Evolutionary conservation across 2,329 filamentous ascomycete genomes (phyloP).

Genomic region (Xylariaceae sp.): DNA sequence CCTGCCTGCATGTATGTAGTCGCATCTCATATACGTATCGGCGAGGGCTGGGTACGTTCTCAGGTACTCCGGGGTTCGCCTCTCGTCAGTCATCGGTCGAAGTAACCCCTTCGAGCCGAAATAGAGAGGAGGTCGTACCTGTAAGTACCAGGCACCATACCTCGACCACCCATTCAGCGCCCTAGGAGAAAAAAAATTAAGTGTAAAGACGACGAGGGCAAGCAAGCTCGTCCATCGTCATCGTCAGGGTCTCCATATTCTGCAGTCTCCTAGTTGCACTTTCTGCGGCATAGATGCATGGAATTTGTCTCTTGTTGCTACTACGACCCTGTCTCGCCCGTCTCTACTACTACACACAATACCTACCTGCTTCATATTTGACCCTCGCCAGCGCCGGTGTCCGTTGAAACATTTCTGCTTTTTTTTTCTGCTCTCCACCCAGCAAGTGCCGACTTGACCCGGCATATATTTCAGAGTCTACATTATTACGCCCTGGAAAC

Average conservation of each 20-base stretch:
- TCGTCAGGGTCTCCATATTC: slow-evolving; percentile 7
- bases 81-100: slow-evolving; percentile 7
- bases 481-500: slow-evolving; percentile 4
- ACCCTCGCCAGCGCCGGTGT: slow-evolving; percentile 7
- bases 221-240: slow-evolving; percentile 4
- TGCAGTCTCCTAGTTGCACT: slow-evolving; percentile 3
- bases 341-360: slow-evolving; percentile 16
- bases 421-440: slow-evolving; percentile 6
- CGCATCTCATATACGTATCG: background rate
- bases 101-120: slow-evolving; percentile 6
- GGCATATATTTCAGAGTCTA: slow-evolving; percentile 4
- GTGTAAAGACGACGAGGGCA: no score
- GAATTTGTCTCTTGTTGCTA: slow-evolving; percentile 3
- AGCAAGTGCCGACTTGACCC: slow-evolving; percentile 12
- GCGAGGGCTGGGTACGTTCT: slow-evolving; percentile 5
- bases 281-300: background rate
- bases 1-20: background rate
- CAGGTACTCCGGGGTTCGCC: slow-evolving; percentile 9
- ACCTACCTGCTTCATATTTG: slow-evolving; percentile 8
- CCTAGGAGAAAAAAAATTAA: no score
- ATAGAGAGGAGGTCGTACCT: slow-evolving; percentile 3
- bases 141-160: slow-evolving; percentile 2
- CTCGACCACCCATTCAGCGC: slow-evolving; percentile 2
- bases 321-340: slow-evolving; percentile 4
- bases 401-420: slow-evolving; percentile 7